Percentiles rank a stretch among this genome's conserved stretches.
phyloP scores from a whole-genome alignment of 495 filamentous ascomycete genomes.

The Podospora conica region DNA sequence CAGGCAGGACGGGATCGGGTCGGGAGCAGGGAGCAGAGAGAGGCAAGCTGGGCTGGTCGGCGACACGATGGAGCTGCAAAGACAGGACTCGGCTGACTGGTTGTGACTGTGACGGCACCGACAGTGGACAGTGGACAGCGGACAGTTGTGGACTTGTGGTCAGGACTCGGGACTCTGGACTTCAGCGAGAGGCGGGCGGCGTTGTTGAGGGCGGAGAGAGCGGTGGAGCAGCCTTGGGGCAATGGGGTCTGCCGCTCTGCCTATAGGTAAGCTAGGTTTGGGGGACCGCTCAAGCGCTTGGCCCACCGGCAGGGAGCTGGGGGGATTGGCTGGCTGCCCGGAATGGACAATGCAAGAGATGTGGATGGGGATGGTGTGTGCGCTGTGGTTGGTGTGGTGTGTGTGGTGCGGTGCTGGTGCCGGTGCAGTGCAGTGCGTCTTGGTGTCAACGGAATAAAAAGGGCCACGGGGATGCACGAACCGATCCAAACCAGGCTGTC shows the following conservation, averaged over 20 bases:
- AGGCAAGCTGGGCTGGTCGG: not conserved
- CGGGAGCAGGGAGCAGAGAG: no score
- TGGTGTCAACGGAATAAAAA: no score
- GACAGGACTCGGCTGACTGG: not conserved
- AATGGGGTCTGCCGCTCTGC: not conserved
- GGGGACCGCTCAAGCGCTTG: not conserved
- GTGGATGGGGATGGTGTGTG: not conserved
- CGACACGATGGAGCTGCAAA: not conserved
- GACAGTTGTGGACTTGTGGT: no score
- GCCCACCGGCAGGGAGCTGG: not conserved
- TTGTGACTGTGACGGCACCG: not conserved
- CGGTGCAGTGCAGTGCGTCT: no score
- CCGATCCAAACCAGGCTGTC: not conserved
- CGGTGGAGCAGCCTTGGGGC: constrained; percentile 1
- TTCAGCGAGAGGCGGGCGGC: not conserved
- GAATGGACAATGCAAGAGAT: not conserved
- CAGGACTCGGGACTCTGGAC: not conserved
- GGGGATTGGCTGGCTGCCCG: not conserved
- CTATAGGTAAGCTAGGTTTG: not conserved
- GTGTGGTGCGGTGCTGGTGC: no score
- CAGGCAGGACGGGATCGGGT: not conserved
- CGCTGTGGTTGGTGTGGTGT: not conserved
- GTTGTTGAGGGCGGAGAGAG: not conserved
- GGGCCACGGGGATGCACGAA: not conserved
- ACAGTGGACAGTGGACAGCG: no score